Evolutionary conservation across 352 stramenopile species (phyloP), one percentile per base, ranked within the genome.

Genomic region (Globisporangium cystogenes): DNA sequence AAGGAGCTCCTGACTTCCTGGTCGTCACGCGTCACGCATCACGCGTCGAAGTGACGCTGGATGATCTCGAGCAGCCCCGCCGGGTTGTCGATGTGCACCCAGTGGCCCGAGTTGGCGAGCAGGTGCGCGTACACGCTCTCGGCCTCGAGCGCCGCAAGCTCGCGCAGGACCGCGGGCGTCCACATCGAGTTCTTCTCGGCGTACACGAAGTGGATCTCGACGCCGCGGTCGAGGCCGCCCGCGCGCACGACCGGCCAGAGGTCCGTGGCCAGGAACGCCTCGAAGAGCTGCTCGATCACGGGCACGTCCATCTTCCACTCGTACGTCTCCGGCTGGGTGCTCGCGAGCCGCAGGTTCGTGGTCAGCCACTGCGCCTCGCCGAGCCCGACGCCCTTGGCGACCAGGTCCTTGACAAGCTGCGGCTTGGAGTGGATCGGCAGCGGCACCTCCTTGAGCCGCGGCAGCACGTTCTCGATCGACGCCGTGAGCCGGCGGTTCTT

Each of bases 41-140:
- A 39, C 33, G 33, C 33, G 14, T 39, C 55, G 64, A 67, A 60
- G 66, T 74, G n/a, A 36, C 58, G 47, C 40, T 86, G 58, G 31
- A 93, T 75, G 43, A 90, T 76, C 36, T 81, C 58, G 51, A 93
- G 68, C n/a, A 93, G 65, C 7, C 80, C 82, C 21, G 59, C 48
- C 0, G 81, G 78, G 63, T 93, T 93, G 70, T 93, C 82, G 24
- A 93, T 88, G 62, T 93, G 82, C 57, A 93, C 77, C 82, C 82
- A 93, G 57, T 93, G 82, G n/a, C 80, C 82, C 29, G 80, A 74
- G 33, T 89, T 87, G 18, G 59, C 57, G 41, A 93, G 69, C 54
- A 90, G 64, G 53, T 93, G 78, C 55, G 76, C 65, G 42, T 86
- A 72, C 39, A 93, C 76, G 37, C 72, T 55, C 35, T 70, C 57